Evolutionary conservation across 2,329 filamentous ascomycete species (phyloP).

Genomic region (Cryphonectria nitschkei): DNA sequence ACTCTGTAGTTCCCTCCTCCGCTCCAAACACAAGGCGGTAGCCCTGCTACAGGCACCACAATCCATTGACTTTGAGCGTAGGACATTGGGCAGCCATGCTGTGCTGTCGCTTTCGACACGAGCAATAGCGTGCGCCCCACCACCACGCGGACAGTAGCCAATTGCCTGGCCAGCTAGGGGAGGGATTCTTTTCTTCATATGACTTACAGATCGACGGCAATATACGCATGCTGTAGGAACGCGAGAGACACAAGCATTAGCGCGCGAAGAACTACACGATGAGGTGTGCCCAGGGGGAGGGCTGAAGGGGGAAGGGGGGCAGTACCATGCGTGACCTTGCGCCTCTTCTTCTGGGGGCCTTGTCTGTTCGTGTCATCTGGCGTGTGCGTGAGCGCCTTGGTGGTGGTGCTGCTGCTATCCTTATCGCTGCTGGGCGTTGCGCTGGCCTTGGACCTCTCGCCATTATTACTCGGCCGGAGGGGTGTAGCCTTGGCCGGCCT

Average conservation of each 20-base stretch:
- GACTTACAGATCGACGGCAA: conserved; percentile 86
- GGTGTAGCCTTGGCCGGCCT: conserved; percentile 32
- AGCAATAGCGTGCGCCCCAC: conserved; percentile 29
- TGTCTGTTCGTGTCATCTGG: conserved; percentile 49
- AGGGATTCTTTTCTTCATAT: conserved; percentile 33
- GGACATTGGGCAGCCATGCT: conserved; percentile 16
- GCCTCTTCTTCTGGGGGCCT: conserved; percentile 71
- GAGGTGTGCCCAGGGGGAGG: conserved; percentile 28
- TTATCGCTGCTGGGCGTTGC: conserved; percentile 27
- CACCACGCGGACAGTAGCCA: conserved; percentile 26
- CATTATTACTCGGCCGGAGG: conserved; percentile 18
- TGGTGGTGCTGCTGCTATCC: conserved; percentile 22
- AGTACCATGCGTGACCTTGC: conserved; percentile 89
- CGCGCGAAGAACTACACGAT: conserved; percentile 32
- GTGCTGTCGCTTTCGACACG: conserved; percentile 29
- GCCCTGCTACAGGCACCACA: conserved; percentile 24
- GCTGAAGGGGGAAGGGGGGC: conserved; percentile 27
- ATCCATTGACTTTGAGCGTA: neutral
- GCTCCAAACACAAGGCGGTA: conserved; percentile 3
- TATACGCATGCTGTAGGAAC: conserved; percentile 78
- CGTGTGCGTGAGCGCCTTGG: conserved; percentile 34
- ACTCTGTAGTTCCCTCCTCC: neutral
- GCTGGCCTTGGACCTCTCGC: conserved; percentile 23
- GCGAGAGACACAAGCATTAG: conserved; percentile 41
- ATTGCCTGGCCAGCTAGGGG: conserved; percentile 28